These are phyloP conservation scores for Hypholoma fasciculare DNA, from an alignment of 768 basidiomycete genomes.

Conservation along the genomic window DNA sequence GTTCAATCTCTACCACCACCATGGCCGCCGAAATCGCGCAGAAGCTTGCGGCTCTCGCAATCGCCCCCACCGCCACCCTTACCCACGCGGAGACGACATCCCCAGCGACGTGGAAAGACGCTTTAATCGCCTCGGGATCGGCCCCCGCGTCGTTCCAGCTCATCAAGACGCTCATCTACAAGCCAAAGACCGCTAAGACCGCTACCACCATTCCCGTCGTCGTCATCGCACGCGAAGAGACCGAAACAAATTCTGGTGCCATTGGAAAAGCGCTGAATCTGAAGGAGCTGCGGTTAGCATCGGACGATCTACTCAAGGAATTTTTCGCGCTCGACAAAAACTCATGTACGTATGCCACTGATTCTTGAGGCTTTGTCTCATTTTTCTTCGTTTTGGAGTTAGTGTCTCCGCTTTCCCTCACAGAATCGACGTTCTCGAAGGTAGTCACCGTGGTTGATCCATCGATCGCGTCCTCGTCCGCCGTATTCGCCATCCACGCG, in stretches of 20 bases:
- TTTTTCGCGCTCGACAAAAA: slow-evolving; percentile 87
- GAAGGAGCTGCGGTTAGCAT: slow-evolving; percentile 86
- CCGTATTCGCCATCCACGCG: slow-evolving; percentile 76
- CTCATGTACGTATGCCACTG: slow-evolving; percentile 59
- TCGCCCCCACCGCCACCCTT: slow-evolving; percentile 52
- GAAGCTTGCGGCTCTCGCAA: slow-evolving; percentile 53
- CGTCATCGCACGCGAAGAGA: slow-evolving; percentile 81
- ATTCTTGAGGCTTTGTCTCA: background rate
- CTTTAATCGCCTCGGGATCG: slow-evolving; percentile 52
- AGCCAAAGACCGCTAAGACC: slow-evolving; percentile 93
- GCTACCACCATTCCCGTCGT: slow-evolving; percentile 84
- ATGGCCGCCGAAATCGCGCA: slow-evolving; percentile 36
- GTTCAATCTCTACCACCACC: slow-evolving; percentile 22
- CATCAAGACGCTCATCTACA: slow-evolving; percentile 91
- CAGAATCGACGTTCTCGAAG: slow-evolving; percentile 61
- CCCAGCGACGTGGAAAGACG: slow-evolving; percentile 76
- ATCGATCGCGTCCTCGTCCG: slow-evolving; percentile 68
- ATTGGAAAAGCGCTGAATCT: slow-evolving; percentile 79
- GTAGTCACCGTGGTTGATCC: slow-evolving; percentile 77
- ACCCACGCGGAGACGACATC: slow-evolving; percentile 65
- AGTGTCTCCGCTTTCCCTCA: slow-evolving; percentile 86
- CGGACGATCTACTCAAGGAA: slow-evolving; percentile 82
- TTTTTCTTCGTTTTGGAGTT: background rate
- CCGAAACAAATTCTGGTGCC: slow-evolving; percentile 77
- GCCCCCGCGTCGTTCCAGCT: slow-evolving; percentile 66